phyloP scores from a whole-genome alignment of 345 rosid genomes.

The Rubroshorea leprosula region DNA sequence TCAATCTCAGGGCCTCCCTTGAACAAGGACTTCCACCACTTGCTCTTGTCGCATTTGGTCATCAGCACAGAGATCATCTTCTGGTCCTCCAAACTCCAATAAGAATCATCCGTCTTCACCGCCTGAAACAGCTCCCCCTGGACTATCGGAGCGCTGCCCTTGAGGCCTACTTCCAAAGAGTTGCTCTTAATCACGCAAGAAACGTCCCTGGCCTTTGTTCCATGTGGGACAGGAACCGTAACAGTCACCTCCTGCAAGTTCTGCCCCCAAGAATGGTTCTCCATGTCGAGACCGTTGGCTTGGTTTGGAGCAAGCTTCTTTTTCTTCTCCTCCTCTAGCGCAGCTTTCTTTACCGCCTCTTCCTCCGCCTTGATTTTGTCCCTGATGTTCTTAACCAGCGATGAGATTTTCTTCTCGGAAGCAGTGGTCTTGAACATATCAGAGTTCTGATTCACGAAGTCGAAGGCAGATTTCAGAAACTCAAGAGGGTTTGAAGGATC shows the following conservation, averaged over 20 bases:
- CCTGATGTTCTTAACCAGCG: not conserved
- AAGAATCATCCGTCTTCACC: constrained; percentile 15
- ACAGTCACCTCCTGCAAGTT: constrained; percentile 24
- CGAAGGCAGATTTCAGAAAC: constrained; percentile 5
- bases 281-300: constrained; percentile 31
- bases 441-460: constrained; percentile 2
- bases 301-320: constrained; percentile 20
- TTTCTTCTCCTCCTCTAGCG: not conserved
- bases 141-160: constrained; percentile 15
- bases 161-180: constrained; percentile 19
- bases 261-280: constrained; percentile 27
- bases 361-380: not conserved
- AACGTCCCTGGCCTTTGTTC: constrained; percentile 23
- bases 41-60: constrained; percentile 19
- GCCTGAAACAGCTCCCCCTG: constrained; percentile 24
- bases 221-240: constrained; percentile 19
- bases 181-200: constrained; percentile 23
- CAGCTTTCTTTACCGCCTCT: not conserved
- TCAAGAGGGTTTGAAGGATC: constrained; percentile 5
- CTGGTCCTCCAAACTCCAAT: constrained; percentile 27
- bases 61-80: constrained; percentile 16
- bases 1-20: constrained; percentile 24
- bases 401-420: not conserved
- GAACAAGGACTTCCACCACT: constrained; percentile 30
- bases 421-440: constrained; percentile 1